A percentile compares a stretch with the other conserved stretches of the same genome.
phyloP scores from a whole-genome alignment of 2,329 filamentous ascomycete genomes.

The Colletotrichum sp. region DNA sequence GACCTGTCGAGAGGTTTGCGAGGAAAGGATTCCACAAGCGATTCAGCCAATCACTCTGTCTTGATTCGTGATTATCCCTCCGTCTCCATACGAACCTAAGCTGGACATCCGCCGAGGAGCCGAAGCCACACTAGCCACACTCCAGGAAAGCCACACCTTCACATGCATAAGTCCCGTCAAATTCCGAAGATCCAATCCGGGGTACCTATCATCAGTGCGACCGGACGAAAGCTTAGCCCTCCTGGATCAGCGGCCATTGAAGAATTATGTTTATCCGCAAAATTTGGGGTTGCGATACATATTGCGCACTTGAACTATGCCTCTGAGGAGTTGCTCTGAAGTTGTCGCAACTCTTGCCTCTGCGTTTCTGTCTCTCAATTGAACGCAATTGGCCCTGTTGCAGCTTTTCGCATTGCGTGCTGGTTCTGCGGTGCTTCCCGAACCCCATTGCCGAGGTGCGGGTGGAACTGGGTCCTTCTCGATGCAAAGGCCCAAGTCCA shows the following conservation, averaged over 20 bases:
- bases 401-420: background rate
- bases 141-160: background rate
- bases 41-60: background rate
- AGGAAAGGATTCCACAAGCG: background rate
- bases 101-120: background rate
- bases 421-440: background rate
- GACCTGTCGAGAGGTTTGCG: background rate
- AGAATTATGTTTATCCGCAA: background rate
- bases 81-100: background rate
- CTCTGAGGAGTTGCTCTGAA: background rate
- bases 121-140: background rate
- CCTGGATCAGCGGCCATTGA: background rate
- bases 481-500: slow-evolving; percentile 10
- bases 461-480: slow-evolving; percentile 7
- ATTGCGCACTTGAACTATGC: background rate
- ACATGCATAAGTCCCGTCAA: slow-evolving; percentile 12
- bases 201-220: slow-evolving; percentile 9
- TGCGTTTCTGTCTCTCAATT: background rate
- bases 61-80: background rate
- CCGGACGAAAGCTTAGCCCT: slow-evolving; percentile 16
- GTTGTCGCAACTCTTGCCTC: background rate
- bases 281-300: background rate
- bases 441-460: slow-evolving; percentile 3
- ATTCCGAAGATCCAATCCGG: slow-evolving; percentile 12
- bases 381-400: background rate